Conservation (phyloP, 2,329 filamentous ascomycete species). For the Trichoderma aggressivum region DNA sequence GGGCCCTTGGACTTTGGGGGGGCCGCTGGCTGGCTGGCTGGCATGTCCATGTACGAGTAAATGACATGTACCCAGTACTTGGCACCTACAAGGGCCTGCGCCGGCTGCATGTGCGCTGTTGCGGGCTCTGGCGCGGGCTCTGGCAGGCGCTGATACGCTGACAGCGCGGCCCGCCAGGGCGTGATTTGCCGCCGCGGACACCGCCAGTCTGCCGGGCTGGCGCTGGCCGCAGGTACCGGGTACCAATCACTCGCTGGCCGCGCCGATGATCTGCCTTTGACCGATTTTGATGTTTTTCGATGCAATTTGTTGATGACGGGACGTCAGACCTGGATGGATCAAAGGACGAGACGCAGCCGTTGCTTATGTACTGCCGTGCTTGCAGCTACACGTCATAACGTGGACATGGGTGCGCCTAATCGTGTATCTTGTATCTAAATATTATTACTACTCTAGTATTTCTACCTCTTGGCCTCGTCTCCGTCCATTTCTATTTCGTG, state of each 20-base stretch:
- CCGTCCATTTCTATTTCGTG: not conserved
- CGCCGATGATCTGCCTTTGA: not conserved
- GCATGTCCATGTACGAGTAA: no score
- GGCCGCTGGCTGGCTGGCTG: no score
- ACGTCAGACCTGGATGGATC: not conserved
- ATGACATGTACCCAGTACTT: slow-evolving; percentile 5
- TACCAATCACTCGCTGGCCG: not conserved
- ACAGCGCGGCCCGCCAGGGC: slow-evolving; percentile 3
- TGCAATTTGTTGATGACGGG: not conserved
- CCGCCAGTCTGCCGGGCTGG: slow-evolving; percentile 8
- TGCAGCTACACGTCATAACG: not conserved
- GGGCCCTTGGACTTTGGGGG: not conserved
- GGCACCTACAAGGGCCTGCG: not conserved
- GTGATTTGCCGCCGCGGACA: slow-evolving; percentile 17
- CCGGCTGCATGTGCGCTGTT: slow-evolving; percentile 4
- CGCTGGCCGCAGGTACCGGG: not conserved
- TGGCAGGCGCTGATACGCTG: slow-evolving; percentile 13
- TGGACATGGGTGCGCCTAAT: not conserved
- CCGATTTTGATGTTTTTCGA: not conserved
- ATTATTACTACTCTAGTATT: no score
- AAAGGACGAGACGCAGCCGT: not conserved
- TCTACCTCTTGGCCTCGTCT: not conserved
- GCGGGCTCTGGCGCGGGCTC: not conserved
- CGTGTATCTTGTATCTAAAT: not conserved
- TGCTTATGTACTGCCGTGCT: not conserved